These are phyloP conservation scores for Glonium stellatum DNA, from an alignment of 495 filamentous ascomycete species.

Conservation along the genomic window DNA sequence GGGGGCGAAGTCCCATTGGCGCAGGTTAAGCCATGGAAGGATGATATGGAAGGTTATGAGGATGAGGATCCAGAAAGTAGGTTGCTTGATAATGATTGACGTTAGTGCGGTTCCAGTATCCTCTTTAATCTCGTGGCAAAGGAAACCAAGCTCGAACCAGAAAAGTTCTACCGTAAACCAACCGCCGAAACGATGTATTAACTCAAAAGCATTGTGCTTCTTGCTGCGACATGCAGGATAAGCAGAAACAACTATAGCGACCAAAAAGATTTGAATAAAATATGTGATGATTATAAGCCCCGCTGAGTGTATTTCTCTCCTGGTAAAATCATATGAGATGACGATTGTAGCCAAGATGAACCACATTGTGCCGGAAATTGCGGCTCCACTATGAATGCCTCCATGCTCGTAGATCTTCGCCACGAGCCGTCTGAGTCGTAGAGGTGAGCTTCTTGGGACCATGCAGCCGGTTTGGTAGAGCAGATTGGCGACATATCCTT, in stretches of 20 bases:
- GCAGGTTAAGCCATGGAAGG: constrained; percentile 22
- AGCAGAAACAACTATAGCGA: constrained; percentile 42
- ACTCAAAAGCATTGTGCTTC: constrained; percentile 51
- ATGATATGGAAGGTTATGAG: constrained; percentile 18
- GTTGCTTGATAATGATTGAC: constrained; percentile 1
- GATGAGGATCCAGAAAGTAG: constrained; percentile 24
- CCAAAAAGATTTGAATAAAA: constrained; percentile 27
- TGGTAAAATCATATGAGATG: constrained; percentile 2
- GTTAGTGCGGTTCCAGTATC: neutral
- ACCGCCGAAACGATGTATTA: constrained; percentile 50
- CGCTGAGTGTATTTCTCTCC: neutral
- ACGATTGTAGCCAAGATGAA: constrained; percentile 12
- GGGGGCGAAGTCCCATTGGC: constrained; percentile 13
- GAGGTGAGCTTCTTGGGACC: constrained; percentile 16
- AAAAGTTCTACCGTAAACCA: constrained; percentile 46
- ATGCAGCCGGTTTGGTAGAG: constrained; percentile 19
- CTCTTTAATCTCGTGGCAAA: neutral
- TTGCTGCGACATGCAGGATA: constrained; percentile 42
- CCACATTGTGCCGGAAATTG: constrained; percentile 27
- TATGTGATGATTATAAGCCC: constrained; percentile 9
- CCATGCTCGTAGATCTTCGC: constrained; percentile 23
- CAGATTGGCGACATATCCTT: constrained; percentile 23
- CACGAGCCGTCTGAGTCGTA: constrained; percentile 18
- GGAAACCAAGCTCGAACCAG: constrained; percentile 17
- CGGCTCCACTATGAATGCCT: constrained; percentile 24